Percentiles rank a stretch among this genome's conserved stretches.
These are phyloP conservation scores for Nakazawaea peltata DNA, from an alignment of 805 yeast species.

Conservation along the genomic window DNA sequence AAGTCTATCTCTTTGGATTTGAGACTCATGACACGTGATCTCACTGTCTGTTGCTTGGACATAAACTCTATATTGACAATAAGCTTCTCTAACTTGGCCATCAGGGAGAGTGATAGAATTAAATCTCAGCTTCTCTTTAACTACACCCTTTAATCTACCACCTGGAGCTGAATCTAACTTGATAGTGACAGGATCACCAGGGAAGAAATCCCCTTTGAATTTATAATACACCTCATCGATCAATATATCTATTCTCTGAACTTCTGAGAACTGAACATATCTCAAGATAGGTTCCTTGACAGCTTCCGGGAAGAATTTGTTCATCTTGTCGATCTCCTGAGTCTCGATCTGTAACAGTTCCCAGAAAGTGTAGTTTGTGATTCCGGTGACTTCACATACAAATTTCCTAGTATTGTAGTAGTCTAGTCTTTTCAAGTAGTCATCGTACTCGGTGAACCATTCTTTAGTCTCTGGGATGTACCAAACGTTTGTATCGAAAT, in stretches of 20 bases:
- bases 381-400: constrained; percentile 94
- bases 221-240: constrained; percentile 79
- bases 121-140: constrained; percentile 82
- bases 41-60: constrained; percentile 39
- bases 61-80: constrained; percentile 64
- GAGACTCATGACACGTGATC: constrained; percentile 62
- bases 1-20: constrained; percentile 75
- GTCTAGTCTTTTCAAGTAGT: constrained; percentile 63
- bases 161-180: constrained; percentile 29
- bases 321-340: constrained; percentile 55
- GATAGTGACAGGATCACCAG: constrained; percentile 73
- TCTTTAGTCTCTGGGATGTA: constrained; percentile 78
- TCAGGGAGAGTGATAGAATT: constrained; percentile 34
- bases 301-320: constrained; percentile 81
- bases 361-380: constrained; percentile 82
- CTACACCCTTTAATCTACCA: constrained; percentile 42
- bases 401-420: constrained; percentile 71
- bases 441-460: constrained; percentile 76
- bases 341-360: constrained; percentile 80
- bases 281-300: constrained; percentile 88
- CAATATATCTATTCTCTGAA: constrained; percentile 74
- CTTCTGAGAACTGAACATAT: constrained; percentile 72
- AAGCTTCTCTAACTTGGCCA: constrained; percentile 31
- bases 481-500: constrained; percentile 63
- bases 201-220: constrained; percentile 79